A percentile compares a stretch with the other conserved stretches of the same genome.
Evolutionary conservation across 805 yeast species (phyloP).

Genomic region (Teunomyces aglyptinius): DNA sequence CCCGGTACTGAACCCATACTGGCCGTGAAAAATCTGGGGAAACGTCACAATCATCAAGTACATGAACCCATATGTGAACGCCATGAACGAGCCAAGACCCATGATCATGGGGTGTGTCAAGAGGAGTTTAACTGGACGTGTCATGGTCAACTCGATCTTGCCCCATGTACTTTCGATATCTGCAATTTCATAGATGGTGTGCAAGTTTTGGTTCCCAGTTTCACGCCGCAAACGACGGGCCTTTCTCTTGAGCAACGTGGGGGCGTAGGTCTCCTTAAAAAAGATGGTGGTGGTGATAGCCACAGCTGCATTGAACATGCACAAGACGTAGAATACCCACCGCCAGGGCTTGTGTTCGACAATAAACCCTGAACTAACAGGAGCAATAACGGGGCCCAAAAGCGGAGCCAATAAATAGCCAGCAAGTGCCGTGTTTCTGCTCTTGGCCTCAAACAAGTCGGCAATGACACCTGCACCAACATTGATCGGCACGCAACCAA

Average conservation of each 20-base stretch:
- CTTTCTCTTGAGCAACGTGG: constrained; percentile 46
- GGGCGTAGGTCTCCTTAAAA: constrained; percentile 60
- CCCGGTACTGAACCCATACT: constrained; percentile 48
- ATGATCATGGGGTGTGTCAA: constrained; percentile 61
- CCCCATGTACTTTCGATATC: constrained; percentile 41
- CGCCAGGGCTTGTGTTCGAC: constrained; percentile 54
- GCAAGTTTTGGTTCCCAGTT: constrained; percentile 56
- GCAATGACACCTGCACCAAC: constrained; percentile 70
- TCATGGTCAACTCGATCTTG: constrained; percentile 45
- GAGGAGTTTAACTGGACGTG: constrained; percentile 54
- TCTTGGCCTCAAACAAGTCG: constrained; percentile 53
- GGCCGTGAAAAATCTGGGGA: constrained; percentile 49
- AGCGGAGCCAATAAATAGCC: constrained; percentile 61
- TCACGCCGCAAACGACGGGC: constrained; percentile 47
- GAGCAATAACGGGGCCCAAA: constrained; percentile 68
- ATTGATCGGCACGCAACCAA: constrained; percentile 65
- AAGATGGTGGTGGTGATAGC: constrained; percentile 45
- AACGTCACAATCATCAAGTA: constrained; percentile 61
- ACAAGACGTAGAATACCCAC: constrained; percentile 64
- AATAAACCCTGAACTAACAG: constrained; percentile 57
- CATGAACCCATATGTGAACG: constrained; percentile 64
- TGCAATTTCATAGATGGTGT: constrained; percentile 62
- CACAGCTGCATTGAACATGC: constrained; percentile 56
- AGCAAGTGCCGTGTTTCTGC: constrained; percentile 56
- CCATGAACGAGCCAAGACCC: constrained; percentile 62